Evolutionary conservation across 805 yeast genomes (phyloP).

Genomic region (Candida sphagnicola): DNA sequence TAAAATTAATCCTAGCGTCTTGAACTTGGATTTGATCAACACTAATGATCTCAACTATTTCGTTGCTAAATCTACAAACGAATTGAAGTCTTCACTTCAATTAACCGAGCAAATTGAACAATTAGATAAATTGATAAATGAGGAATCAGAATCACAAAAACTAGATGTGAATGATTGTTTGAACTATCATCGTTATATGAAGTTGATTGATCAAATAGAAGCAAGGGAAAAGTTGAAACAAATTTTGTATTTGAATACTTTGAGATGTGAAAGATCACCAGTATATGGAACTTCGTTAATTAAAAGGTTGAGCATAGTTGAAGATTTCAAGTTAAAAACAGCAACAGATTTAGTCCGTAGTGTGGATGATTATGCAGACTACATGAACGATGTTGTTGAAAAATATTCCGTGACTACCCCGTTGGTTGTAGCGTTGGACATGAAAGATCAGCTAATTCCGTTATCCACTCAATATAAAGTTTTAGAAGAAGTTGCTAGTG

Average conservation of each 20-base stretch:
- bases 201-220: constrained; percentile 48
- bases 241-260: constrained; percentile 55
- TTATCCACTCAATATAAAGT: constrained; percentile 27
- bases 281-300: constrained; percentile 62
- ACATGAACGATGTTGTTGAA: constrained; percentile 53
- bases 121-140: constrained; percentile 34
- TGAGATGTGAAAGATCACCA: constrained; percentile 65
- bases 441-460: constrained; percentile 52
- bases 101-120: constrained; percentile 42
- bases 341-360: constrained; percentile 18
- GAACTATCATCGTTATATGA: constrained; percentile 56
- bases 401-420: constrained; percentile 89
- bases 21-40: constrained; percentile 57
- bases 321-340: constrained; percentile 3
- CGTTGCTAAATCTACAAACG: constrained; percentile 40
- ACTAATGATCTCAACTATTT: constrained; percentile 44
- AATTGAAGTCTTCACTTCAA: constrained; percentile 44
- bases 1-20: constrained; percentile 45
- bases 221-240: constrained; percentile 54
- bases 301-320: constrained; percentile 24
- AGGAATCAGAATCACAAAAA: constrained; percentile 5
- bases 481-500: constrained; percentile 24
- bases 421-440: constrained; percentile 70
- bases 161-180: constrained; percentile 35
- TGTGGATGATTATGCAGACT: constrained; percentile 23